Base-by-base conservation (phyloP, 75 land plant species). In the Pseudotsuga menziesii region DNA sequence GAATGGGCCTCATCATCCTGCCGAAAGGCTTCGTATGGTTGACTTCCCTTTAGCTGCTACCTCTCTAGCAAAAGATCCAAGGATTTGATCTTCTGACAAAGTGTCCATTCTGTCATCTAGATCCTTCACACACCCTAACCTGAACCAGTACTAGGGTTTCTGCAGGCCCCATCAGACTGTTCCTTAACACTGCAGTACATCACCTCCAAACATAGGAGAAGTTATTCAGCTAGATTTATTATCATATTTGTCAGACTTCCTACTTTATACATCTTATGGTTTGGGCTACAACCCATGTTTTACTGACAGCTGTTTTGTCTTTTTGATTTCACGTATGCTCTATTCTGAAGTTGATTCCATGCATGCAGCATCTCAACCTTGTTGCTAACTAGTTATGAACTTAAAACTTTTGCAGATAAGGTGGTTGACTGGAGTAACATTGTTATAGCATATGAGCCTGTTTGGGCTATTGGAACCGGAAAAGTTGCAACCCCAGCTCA, bases 381-480 rank as follows among this genome's bases (percentile, higher is more conserved):
- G 52, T 69, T 69, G 19, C 52, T 32, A 41, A 69, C 5, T 36
- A 69, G n/a, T 41, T 23, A 69, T 32, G 11, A 36, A 19, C 13
- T 20, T 29, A 19, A 2, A n/a, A 66, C 19, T 80, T 25, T 76
- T 81, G 82, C 92, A 95, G 98, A 80, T 4, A 84, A 85, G 74
- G 80, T 93, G 48, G 75, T 77, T 54, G 76, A 85, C 66, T 95
- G 98, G 98, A 81, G 58, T 11, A 91, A 93, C 77, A 80, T 95
- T 75, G 98, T 95, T 36, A 66, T 95, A 74, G 98, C 98, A 22
- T 95, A 95, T 84, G 98, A 95, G 72, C 98, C 98, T 61, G 94
- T 95, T 57, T 95, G 97, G 98, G 98, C 98, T 22, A 95, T 95
- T 91, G 98, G 98, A 73, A 93, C 98, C 20, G 98, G 98, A 64